Evolutionary conservation across 345 rosid genomes (phyloP).

Genomic region (Murraya paniculata): DNA sequence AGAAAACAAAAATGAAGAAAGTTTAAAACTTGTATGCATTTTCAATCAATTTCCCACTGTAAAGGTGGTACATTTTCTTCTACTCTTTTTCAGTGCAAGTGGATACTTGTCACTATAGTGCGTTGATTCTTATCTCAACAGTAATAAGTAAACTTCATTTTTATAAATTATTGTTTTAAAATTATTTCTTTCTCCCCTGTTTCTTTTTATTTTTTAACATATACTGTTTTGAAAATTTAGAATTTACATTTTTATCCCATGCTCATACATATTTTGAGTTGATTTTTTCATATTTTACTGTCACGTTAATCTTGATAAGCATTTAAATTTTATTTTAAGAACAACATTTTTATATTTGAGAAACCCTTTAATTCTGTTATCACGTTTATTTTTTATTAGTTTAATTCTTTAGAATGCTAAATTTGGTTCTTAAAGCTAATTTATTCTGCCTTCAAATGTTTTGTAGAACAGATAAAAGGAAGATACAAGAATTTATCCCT

Average conservation of each 20-base stretch:
- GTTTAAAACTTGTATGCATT: background rate
- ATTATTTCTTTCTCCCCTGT: background rate
- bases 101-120: conserved; percentile 18
- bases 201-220: background rate
- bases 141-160: background rate
- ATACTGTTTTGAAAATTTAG: conserved; percentile 4
- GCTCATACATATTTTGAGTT: background rate
- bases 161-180: background rate
- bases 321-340: no score
- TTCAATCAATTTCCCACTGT: conserved; percentile 17
- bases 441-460: no score
- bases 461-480: no score
- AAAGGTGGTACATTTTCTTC: conserved; percentile 17
- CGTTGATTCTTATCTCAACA: conserved; percentile 22
- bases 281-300: background rate
- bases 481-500: background rate
- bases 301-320: no score
- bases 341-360: no score
- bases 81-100: conserved; percentile 1
- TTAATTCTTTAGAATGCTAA: no score
- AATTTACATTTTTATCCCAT: background rate
- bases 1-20: background rate
- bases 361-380: no score
- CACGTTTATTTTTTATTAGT: no score
- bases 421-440: no score